phyloP scores from a whole-genome alignment of 1,284 basidiomycete species.

The Sporisorium reilianum region DNA sequence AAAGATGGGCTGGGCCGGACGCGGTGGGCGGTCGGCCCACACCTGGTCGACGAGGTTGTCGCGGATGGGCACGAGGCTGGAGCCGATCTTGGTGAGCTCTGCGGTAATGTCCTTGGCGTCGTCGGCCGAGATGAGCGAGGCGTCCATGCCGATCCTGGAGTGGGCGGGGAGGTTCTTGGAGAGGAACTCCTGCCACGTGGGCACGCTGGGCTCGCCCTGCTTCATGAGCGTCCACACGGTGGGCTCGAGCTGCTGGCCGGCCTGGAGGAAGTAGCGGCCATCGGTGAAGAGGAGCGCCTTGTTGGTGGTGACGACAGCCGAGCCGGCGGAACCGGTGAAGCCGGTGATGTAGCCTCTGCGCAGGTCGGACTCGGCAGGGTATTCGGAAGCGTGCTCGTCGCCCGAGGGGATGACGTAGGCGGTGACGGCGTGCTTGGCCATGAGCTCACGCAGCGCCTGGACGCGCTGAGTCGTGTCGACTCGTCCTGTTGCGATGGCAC shows the following conservation, averaged over 20 bases:
- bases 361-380: slow-evolving; percentile 75
- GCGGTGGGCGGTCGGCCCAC: slow-evolving; percentile 80
- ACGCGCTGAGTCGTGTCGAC: slow-evolving; percentile 63
- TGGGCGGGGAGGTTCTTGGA: slow-evolving; percentile 45
- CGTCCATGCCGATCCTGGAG: slow-evolving; percentile 63
- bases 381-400: slow-evolving; percentile 85
- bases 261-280: slow-evolving; percentile 93
- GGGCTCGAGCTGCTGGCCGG: slow-evolving; percentile 84
- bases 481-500: slow-evolving; percentile 61
- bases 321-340: slow-evolving; percentile 90
- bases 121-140: slow-evolving; percentile 61
- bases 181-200: slow-evolving; percentile 78
- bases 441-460: slow-evolving; percentile 52
- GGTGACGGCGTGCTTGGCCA: slow-evolving; percentile 53
- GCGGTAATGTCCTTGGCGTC: slow-evolving; percentile 63
- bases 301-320: slow-evolving; percentile 78
- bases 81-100: slow-evolving; percentile 46
- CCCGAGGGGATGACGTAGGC: slow-evolving; percentile 70
- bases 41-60: slow-evolving; percentile 84
- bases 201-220: slow-evolving; percentile 80
- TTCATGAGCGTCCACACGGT: slow-evolving; percentile 93
- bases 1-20: slow-evolving; percentile 80
- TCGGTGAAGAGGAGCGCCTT: slow-evolving; percentile 82
- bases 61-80: slow-evolving; percentile 71
- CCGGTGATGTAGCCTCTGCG: slow-evolving; percentile 88